Base-by-base conservation (phyloP, 371 early-diverging fungal species). In the Zychaea mexicana region DNA sequence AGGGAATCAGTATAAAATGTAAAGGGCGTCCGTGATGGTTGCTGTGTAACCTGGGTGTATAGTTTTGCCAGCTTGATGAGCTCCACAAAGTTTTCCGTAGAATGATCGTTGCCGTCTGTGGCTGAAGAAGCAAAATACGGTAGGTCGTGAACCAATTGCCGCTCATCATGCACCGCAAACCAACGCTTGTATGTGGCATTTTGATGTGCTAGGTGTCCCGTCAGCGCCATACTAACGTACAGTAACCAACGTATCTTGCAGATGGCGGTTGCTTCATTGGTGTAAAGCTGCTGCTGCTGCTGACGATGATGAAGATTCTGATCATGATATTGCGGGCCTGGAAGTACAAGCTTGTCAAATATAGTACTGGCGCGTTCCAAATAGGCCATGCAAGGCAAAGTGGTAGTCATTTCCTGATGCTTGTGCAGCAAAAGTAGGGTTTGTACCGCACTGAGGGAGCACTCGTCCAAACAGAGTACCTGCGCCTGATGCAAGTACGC, bases 281-380 rank as follows among this genome's bases (percentile, higher is more conserved):
- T 42, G 15, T 42, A 42, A 12, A 42, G 17, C n/a, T 7, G 4
- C n/a, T 42, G 42, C 15, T 42, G 42, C n/a, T 42, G 42, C 4
- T 42, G 15, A 15, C n/a, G 42, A 2, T 15, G n/a, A 42, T 42
- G 7, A 12, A n/a, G n/a, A n/a, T n/a, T n/a, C n/a, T n/a, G n/a
- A n/a, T n/a, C n/a, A n/a, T n/a, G n/a, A n/a, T n/a, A n/a, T n/a
- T n/a, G n/a, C n/a, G n/a, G n/a, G n/a, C 3, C 7, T 15, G 4
- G 3, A 7, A 15, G 0, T 17, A 15, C 7, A 42, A 42, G n/a
- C 1, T 6, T 17, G 3, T 54, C 55, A 39, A 39, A 17, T 17
- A 58, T 58, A 45, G 15, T 21, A 19, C 59, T 42, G 1, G 45
- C 45, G 12, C 45, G 59, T 36, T 58, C 59, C 10, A 58, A 39